A percentile compares a stretch with the other conserved stretches of the same genome.
Evolutionary conservation across 768 basidiomycete genomes (phyloP).

Genomic region (Calocybe gangraenosa): DNA sequence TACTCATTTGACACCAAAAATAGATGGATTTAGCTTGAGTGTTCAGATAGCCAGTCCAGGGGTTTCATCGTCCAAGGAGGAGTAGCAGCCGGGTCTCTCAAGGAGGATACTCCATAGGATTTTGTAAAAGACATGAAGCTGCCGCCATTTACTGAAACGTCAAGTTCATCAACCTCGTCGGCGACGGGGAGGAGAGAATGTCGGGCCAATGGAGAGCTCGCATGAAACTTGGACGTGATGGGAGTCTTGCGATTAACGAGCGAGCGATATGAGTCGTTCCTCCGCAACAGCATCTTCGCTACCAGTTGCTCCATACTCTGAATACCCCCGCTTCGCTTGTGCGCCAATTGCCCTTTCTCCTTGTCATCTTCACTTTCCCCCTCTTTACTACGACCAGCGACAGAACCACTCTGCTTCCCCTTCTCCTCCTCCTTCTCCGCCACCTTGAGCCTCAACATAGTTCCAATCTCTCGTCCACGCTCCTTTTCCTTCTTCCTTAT

Average conservation of each 20-base stretch:
- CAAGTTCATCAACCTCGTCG: neutral
- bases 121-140: too few relatives aligned
- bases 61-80: too few relatives aligned
- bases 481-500: conserved; percentile 49
- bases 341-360: neutral
- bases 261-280: conserved; percentile 19
- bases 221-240: conserved; percentile 3
- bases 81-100: too few relatives aligned
- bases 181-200: neutral
- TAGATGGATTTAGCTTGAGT: too few relatives aligned
- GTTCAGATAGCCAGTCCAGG: too few relatives aligned
- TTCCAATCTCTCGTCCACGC: conserved; percentile 49
- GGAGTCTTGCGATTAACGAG: conserved; percentile 16
- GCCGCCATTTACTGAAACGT: too few relatives aligned
- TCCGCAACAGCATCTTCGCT: conserved; percentile 34
- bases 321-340: conserved; percentile 13
- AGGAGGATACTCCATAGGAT: too few relatives aligned
- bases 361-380: conserved; percentile 3
- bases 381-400: neutral
- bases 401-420: conserved; percentile 2
- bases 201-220: conserved; percentile 10
- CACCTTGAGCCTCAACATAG: conserved; percentile 54
- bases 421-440: conserved; percentile 14
- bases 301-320: conserved; percentile 32
- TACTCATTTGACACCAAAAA: too few relatives aligned